These are phyloP conservation scores for Collybia sordida DNA, from an alignment of 768 basidiomycete species.

Conservation along the genomic window DNA sequence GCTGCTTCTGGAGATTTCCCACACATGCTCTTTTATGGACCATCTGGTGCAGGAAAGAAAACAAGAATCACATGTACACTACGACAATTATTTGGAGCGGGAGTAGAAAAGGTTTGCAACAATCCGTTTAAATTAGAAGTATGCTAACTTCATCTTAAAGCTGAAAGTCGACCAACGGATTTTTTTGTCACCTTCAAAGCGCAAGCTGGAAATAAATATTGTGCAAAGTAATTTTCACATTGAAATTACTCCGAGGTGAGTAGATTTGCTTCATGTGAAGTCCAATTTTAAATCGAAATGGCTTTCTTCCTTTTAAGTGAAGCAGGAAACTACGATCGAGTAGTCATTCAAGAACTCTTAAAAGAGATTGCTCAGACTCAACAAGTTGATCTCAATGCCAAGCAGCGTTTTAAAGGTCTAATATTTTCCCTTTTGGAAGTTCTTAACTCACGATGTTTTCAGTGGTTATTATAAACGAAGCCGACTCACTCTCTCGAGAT, in stretches of 20 bases:
- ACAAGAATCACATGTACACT: conserved; percentile 91
- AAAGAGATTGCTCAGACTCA: conserved; percentile 99
- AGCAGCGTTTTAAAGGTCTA: conserved; percentile 94
- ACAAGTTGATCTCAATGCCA: conserved; percentile 94
- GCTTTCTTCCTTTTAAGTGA: conserved; percentile 53
- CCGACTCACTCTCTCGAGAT: conserved; percentile 91
- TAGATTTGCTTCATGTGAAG: background rate
- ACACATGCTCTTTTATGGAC: conserved; percentile 96
- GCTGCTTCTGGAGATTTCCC: conserved; percentile 93
- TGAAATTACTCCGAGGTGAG: conserved; percentile 94
- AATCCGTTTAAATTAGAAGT: background rate
- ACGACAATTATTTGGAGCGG: conserved; percentile 84
- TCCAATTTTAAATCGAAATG: background rate
- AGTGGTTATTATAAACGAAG: conserved; percentile 99
- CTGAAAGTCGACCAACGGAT: conserved; percentile 97
- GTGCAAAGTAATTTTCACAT: conserved; percentile 98
- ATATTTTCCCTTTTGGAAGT: background rate
- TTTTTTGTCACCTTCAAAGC: conserved; percentile 90
- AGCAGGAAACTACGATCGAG: conserved; percentile 91
- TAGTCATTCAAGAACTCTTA: conserved; percentile 94
- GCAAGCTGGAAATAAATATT: conserved; percentile 94
- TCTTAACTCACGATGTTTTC: background rate
- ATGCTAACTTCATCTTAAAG: conserved; percentile 36
- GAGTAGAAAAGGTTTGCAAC: conserved; percentile 81
- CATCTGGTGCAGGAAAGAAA: conserved; percentile 97